phyloP scores from a whole-genome alignment of 257 asterid genomes.

The Jasminum sambac region DNA sequence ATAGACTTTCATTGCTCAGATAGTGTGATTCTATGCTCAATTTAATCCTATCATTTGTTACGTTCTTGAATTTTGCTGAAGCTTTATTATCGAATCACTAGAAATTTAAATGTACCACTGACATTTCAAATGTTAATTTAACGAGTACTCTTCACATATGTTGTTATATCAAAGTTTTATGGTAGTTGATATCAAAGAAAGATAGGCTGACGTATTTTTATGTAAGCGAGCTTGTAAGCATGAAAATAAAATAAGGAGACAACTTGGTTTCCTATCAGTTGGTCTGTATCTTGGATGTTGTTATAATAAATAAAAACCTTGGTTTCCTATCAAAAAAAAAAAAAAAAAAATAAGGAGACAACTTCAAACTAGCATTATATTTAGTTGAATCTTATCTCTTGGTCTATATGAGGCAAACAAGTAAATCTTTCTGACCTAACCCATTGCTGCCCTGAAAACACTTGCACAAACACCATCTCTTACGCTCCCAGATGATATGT shows the following conservation, averaged over 20 bases:
- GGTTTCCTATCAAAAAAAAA: too few relatives aligned
- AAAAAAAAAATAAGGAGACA: too few relatives aligned
- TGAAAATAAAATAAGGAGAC: not conserved
- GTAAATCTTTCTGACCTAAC: not conserved
- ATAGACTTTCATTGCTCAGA: slow-evolving; percentile 13
- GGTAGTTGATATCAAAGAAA: not conserved
- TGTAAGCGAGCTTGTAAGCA: not conserved
- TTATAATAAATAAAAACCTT: too few relatives aligned
- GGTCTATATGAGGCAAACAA: not conserved
- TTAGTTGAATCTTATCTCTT: not conserved
- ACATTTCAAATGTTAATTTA: not conserved
- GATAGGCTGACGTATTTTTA: not conserved
- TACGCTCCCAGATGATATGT: not conserved
- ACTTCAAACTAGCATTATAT: not conserved
- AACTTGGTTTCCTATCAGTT: too few relatives aligned
- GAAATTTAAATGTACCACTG: not conserved
- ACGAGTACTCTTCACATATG: not conserved
- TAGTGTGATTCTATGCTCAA: slow-evolving; percentile 3
- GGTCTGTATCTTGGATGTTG: too few relatives aligned
- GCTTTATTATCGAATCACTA: not conserved
- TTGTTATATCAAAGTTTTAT: not conserved
- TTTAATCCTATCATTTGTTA: not conserved
- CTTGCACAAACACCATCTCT: not conserved
- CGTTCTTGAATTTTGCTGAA: not conserved
- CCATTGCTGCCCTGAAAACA: not conserved